Evolutionary conservation across 352 stramenopile genomes (phyloP).

Genomic region (Blastocystis sp.): DNA sequence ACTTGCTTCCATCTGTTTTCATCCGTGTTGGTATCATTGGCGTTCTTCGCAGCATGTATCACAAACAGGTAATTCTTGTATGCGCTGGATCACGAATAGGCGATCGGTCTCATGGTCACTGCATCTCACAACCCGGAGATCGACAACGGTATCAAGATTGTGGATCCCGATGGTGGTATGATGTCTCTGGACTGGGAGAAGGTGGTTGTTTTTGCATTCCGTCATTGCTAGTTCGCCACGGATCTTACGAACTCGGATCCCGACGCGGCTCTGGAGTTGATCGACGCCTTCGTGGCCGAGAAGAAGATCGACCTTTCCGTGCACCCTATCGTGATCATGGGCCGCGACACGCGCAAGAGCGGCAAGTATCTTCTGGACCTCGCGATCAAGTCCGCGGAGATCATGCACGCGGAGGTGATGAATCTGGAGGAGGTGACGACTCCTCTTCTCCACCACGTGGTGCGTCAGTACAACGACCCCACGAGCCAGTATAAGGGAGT

Average conservation of each 20-base stretch:
- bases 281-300: constrained; percentile 75
- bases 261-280: constrained; percentile 70
- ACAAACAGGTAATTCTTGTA: constrained; percentile 3
- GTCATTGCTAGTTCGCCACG: constrained; percentile 64
- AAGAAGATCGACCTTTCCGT: constrained; percentile 49
- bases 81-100: not conserved
- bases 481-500: constrained; percentile 65
- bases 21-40: constrained; percentile 44
- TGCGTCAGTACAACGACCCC: constrained; percentile 74
- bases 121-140: constrained; percentile 77
- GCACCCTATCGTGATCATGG: constrained; percentile 63
- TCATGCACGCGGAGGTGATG: constrained; percentile 75
- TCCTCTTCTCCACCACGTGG: constrained; percentile 88
- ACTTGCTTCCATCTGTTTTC: constrained; percentile 32
- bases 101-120: constrained; percentile 81
- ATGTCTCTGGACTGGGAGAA: constrained; percentile 77
- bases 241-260: constrained; percentile 71
- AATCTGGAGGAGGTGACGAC: constrained; percentile 90
- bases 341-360: constrained; percentile 75
- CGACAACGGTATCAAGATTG: constrained; percentile 86
- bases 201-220: constrained; percentile 52
- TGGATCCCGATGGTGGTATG: constrained; percentile 83
- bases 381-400: constrained; percentile 73
- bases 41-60: constrained; percentile 33
- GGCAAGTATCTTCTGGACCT: constrained; percentile 65